Percentiles rank a stretch among this genome's conserved stretches.
Conservation (phyloP, 2,329 filamentous ascomycete species). For the Fusarium sp. region DNA sequence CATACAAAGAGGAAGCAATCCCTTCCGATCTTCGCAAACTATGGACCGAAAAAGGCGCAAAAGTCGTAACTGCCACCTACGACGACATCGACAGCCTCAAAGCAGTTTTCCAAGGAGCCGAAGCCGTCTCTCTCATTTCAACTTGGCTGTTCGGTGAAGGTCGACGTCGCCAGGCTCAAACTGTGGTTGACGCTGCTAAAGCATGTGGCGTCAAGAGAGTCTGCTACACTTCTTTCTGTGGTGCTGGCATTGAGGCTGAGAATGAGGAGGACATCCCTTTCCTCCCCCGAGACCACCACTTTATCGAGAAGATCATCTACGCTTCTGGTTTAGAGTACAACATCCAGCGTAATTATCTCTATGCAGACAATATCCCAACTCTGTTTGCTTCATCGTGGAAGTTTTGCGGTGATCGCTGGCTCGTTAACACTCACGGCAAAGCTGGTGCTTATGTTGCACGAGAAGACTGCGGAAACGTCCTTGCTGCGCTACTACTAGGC, state of each 20-base stretch:
- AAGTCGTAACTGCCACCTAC: slow-evolving; percentile 39
- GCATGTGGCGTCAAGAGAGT: slow-evolving; percentile 41
- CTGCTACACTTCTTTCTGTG: slow-evolving; percentile 45
- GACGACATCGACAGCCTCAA: slow-evolving; percentile 45
- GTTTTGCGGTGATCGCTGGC: slow-evolving; percentile 44
- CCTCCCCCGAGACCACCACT: slow-evolving; percentile 44
- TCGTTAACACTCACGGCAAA: slow-evolving; percentile 40
- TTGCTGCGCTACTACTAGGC: slow-evolving; percentile 36
- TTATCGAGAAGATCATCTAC: slow-evolving; percentile 43
- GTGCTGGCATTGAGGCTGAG: slow-evolving; percentile 43
- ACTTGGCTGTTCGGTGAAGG: slow-evolving; percentile 46
- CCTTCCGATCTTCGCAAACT: slow-evolving; percentile 22
- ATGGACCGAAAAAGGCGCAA: slow-evolving; percentile 44
- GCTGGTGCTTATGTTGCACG: slow-evolving; percentile 44
- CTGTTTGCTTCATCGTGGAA: slow-evolving; percentile 42
- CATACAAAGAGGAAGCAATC: slow-evolving; percentile 43
- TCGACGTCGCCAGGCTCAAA: slow-evolving; percentile 37
- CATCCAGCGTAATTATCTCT: slow-evolving; percentile 46
- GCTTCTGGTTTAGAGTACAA: slow-evolving; percentile 42
- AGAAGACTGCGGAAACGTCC: slow-evolving; percentile 43
- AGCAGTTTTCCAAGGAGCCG: slow-evolving; percentile 42
- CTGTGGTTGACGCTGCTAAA: slow-evolving; percentile 44
- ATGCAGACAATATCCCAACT: slow-evolving; percentile 43
- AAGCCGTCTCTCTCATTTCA: slow-evolving; percentile 45
- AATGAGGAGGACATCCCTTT: slow-evolving; percentile 47